Conservation (phyloP, 805 yeast species). For the Wickerhamomyces bisporus region DNA sequence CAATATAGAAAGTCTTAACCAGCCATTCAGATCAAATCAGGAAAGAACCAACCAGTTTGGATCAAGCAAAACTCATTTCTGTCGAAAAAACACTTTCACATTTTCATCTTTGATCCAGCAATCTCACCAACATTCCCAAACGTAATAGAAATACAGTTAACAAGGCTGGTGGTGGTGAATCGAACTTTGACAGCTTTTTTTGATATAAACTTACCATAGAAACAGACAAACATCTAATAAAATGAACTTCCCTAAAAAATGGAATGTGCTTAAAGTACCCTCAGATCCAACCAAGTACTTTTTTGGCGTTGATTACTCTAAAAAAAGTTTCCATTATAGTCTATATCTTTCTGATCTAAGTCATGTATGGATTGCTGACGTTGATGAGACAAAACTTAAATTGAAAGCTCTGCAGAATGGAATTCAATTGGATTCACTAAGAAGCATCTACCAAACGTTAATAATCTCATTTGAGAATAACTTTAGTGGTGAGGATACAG, state of each 20-base stretch:
- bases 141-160: no score
- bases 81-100: no score
- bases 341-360: slow-evolving; percentile 20
- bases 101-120: no score
- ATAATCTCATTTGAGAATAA: slow-evolving; percentile 10
- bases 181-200: no score
- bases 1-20: no score
- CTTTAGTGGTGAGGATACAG: slow-evolving; percentile 8
- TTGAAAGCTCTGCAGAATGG: slow-evolving; percentile 15
- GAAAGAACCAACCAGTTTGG: no score
- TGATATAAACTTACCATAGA: no score
- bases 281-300: slow-evolving; percentile 10
- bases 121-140: no score
- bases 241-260: slow-evolving; percentile 18
- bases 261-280: slow-evolving; percentile 14
- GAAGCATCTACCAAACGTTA: slow-evolving; percentile 9
- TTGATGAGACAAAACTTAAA: slow-evolving; percentile 11
- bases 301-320: slow-evolving; percentile 17
- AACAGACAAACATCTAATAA: neutral
- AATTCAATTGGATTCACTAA: slow-evolving; percentile 9
- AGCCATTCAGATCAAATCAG: no score
- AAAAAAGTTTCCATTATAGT: slow-evolving; percentile 6
- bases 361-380: slow-evolving; percentile 21
- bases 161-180: no score
- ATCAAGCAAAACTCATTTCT: no score